Evolutionary conservation across 2,329 filamentous ascomycete species (phyloP).

Genomic region (Xylariales sp.): DNA sequence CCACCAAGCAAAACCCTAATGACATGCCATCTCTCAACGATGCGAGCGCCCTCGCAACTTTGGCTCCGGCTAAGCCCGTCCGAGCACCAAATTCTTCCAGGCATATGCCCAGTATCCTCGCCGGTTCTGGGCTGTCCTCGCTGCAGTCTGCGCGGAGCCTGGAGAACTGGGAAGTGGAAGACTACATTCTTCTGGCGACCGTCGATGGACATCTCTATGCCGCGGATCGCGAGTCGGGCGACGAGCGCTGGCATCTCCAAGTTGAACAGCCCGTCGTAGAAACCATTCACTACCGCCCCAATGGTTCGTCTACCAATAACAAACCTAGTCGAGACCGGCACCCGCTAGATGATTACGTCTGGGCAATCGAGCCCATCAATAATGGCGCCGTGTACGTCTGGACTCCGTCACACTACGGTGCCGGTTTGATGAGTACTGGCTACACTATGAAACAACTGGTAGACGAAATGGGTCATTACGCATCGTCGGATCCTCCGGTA

Average conservation of each 20-base stretch:
- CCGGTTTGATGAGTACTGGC: constrained; percentile 72
- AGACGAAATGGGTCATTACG: constrained; percentile 83
- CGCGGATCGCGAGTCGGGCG: constrained; percentile 86
- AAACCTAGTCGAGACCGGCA: constrained; percentile 65
- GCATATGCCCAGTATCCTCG: constrained; percentile 65
- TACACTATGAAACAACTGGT: constrained; percentile 87
- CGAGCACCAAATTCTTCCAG: constrained; percentile 87
- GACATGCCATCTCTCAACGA: constrained; percentile 61
- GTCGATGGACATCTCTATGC: constrained; percentile 97
- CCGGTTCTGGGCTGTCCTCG: constrained; percentile 76
- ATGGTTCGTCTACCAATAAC: constrained; percentile 65
- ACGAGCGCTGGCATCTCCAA: constrained; percentile 85
- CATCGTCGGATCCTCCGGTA: constrained; percentile 78
- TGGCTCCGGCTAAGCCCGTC: constrained; percentile 96
- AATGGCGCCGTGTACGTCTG: constrained; percentile 91
- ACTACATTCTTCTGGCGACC: constrained; percentile 99
- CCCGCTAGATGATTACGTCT: constrained; percentile 85
- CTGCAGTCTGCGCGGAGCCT: constrained; percentile 95
- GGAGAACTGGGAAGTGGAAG: constrained; percentile 99
- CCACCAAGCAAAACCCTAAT: constrained; percentile 34
- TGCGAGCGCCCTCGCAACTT: constrained; percentile 97
- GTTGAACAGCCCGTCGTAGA: constrained; percentile 90
- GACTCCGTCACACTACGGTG: constrained; percentile 71
- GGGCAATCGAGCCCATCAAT: constrained; percentile 92
- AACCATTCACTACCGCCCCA: constrained; percentile 81